Percentiles rank a stretch among this genome's conserved stretches.
Conservation (phyloP, 148 eudicot species). For the Vaccinium vitisidaea region DNA sequence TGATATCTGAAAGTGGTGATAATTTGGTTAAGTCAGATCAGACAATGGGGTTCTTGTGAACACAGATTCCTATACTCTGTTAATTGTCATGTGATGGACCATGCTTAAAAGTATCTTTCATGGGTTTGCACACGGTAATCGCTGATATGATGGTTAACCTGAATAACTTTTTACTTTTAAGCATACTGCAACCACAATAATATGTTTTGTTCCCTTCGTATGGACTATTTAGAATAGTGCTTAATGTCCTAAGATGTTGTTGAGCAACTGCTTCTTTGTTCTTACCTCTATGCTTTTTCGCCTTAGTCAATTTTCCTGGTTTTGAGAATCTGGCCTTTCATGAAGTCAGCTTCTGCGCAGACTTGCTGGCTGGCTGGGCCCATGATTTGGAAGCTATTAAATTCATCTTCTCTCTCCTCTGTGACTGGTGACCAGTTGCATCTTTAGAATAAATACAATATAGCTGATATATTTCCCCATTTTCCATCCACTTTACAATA, state of each 20-base stretch:
- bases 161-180: neutral
- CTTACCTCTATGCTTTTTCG: neutral
- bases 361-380: neutral
- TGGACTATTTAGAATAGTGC: neutral
- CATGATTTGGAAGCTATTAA: neutral
- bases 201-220: neutral
- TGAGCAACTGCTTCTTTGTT: neutral
- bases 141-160: neutral
- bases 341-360: neutral
- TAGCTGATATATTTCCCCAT: neutral
- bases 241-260: neutral
- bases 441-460: neutral
- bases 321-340: neutral
- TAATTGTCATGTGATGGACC: neutral
- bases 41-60: neutral
- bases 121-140: neutral
- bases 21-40: neutral
- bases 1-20: neutral
- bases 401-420: neutral
- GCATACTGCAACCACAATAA: neutral
- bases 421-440: neutral
- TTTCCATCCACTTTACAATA: neutral
- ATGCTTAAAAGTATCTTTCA: neutral
- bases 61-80: neutral
- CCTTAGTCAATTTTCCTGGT: neutral